phyloP scores from a whole-genome alignment of 768 basidiomycete genomes.

The Filobasidium floriforme region DNA sequence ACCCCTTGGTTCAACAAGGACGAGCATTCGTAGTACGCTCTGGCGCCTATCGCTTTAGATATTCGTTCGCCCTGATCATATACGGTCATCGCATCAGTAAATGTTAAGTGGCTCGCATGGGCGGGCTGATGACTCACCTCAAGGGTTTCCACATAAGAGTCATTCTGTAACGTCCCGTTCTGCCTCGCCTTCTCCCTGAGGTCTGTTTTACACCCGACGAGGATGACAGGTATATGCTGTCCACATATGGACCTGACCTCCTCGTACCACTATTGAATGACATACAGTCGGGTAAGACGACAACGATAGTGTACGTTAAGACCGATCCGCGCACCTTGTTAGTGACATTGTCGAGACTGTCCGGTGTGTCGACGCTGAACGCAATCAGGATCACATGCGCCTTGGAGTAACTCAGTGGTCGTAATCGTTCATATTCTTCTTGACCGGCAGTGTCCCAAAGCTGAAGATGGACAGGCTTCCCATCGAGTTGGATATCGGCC shows the following conservation, averaged over 20 bases:
- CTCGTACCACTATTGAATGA: constrained; percentile 74
- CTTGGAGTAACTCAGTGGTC: constrained; percentile 95
- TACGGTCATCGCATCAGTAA: background rate
- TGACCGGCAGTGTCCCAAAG: constrained; percentile 99
- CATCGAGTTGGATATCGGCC: constrained; percentile 93
- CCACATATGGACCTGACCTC: constrained; percentile 97
- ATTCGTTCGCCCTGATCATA: constrained; percentile 72
- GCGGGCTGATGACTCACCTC: constrained; percentile 39
- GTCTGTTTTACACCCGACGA: constrained; percentile 95
- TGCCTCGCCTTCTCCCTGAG: constrained; percentile 53
- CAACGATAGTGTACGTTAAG: background rate
- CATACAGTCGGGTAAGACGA: background rate
- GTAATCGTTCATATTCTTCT: constrained; percentile 97
- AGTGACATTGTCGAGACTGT: constrained; percentile 90
- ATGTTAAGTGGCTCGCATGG: constrained; percentile 6
- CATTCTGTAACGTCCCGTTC: constrained; percentile 33
- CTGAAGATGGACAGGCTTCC: constrained; percentile 92
- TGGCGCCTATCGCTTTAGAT: constrained; percentile 75
- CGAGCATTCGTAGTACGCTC: constrained; percentile 90
- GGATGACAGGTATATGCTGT: constrained; percentile 78
- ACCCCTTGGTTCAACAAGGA: constrained; percentile 53
- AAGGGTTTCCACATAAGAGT: constrained; percentile 42
- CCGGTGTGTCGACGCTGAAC: constrained; percentile 90
- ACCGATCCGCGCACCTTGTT: constrained; percentile 59
- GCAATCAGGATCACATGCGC: constrained; percentile 98